Percentiles rank a stretch among this genome's conserved stretches.
Evolutionary conservation across 2,329 filamentous ascomycete species (phyloP).

Genomic region (Trichophyton benhamiae): DNA sequence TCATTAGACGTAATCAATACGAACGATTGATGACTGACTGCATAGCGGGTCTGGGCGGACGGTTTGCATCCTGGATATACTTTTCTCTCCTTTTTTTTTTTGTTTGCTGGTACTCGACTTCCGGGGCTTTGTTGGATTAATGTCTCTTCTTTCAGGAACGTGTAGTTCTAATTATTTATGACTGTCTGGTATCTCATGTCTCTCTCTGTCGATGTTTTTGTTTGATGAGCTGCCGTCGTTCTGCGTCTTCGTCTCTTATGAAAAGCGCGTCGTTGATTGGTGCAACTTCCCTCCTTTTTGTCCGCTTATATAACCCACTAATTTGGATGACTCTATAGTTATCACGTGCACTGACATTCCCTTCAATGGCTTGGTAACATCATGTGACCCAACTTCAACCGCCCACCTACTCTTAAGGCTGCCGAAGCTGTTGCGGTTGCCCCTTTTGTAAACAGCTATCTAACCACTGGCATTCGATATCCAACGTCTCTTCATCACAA

Average conservation of each 20-base stretch:
- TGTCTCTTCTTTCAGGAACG: constrained; percentile 21
- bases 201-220: constrained; percentile 1
- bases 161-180: constrained; percentile 14
- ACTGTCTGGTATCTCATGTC: constrained; percentile 9
- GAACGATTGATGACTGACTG: constrained; percentile 20
- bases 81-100: too few species aligned
- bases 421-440: too few species aligned
- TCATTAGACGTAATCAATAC: constrained; percentile 22
- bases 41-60: constrained; percentile 27
- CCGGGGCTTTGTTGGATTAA: constrained; percentile 13
- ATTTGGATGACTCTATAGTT: too few species aligned
- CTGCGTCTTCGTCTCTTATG: not conserved
- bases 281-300: not conserved
- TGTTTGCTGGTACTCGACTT: constrained; percentile 15
- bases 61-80: constrained; percentile 1
- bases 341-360: too few species aligned
- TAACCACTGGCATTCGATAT: too few species aligned
- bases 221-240: not conserved
- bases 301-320: not conserved
- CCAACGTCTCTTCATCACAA: too few species aligned
- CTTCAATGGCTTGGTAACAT: too few species aligned
- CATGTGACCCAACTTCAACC: too few species aligned
- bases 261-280: not conserved
- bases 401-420: too few species aligned
- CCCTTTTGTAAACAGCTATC: too few species aligned